Evolutionary conservation across 352 stramenopile species (phyloP), one percentile per base, ranked within the genome.

Genomic region (Globisporangium radiosum): DNA sequence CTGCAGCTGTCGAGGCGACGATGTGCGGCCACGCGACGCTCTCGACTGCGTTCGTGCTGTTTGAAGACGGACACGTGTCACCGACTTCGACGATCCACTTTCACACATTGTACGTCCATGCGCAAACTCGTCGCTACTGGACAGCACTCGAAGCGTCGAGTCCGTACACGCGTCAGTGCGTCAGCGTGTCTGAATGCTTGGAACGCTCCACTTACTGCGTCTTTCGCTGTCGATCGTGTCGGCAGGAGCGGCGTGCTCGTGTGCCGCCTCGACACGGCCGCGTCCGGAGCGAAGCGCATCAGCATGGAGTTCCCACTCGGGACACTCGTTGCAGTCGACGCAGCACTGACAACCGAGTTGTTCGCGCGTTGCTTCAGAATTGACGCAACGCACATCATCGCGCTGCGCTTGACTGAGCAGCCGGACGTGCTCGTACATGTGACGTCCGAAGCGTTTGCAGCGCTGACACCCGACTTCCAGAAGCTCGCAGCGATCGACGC

Each of bases 11-110:
- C 6, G 91, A 98, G 69, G 82, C 98, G 40, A 68, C 80, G 57
- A 59, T 98, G 19, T 98, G 92, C 64, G 94, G 93, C 3, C 93
- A 98, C 70, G 92, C 87, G 0, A 98, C 92, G 15, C 73, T 98
- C 19, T 83, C 91, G 0, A 79, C 87, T 13, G 88, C 91, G 3
- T 78, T 82, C 15, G 75, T 88, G 38, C 71, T 98, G 10, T 88
- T 84, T 54, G 72, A 89, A 51, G 70, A 71, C 25, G 68, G 68
- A 4, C 60, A 69, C 56, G 81, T 89, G 47, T 51, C 57, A 0
- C 39, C 54, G 8, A 59, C 36, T 15, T 52, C 72, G 40, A 71
- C 68, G 5, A 76, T 95, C 38, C 68, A 75, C 44, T 96, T 96
- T 65, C 70, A 91, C 62, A 94, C 85, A 11, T 38, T 80, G 71